phyloP scores from a whole-genome alignment of 306 rosid species.

The Comarum palustre region DNA sequence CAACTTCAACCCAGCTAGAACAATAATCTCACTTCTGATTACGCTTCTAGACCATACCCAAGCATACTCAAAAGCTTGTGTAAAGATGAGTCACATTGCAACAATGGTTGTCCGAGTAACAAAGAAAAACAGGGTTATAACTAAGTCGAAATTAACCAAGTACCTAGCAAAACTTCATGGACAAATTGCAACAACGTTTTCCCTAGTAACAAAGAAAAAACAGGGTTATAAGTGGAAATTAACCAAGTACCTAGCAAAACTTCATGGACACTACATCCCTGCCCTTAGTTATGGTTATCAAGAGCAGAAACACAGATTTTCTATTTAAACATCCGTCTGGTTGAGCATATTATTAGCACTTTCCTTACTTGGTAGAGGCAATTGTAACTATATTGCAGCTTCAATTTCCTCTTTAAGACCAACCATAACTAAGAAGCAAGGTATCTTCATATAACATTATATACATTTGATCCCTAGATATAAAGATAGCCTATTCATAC shows the following conservation, averaged over 20 bases:
- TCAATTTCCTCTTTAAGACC: background rate
- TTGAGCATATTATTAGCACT: background rate
- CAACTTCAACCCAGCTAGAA: background rate
- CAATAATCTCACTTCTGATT: background rate
- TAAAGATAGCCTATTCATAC: constrained; percentile 1
- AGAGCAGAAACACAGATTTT: background rate
- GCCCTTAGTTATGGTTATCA: background rate
- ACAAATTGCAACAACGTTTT: background rate
- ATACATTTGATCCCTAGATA: background rate
- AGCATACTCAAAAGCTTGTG: background rate
- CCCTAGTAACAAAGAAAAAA: background rate
- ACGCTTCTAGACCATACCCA: background rate
- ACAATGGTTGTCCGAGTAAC: background rate
- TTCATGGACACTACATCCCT: constrained; percentile 3
- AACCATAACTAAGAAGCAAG: background rate
- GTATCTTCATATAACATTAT: background rate
- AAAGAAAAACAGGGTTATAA: background rate
- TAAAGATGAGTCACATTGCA: background rate
- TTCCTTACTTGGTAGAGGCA: background rate
- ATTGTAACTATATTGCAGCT: constrained; percentile 1
- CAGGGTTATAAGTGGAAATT: background rate
- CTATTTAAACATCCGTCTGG: background rate
- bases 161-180: background rate
- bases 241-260: background rate
- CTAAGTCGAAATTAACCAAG: background rate